These are phyloP conservation scores for Plasmodium chabaudi DNA, from an alignment of 169 alveolate species.

Conservation along the genomic window DNA sequence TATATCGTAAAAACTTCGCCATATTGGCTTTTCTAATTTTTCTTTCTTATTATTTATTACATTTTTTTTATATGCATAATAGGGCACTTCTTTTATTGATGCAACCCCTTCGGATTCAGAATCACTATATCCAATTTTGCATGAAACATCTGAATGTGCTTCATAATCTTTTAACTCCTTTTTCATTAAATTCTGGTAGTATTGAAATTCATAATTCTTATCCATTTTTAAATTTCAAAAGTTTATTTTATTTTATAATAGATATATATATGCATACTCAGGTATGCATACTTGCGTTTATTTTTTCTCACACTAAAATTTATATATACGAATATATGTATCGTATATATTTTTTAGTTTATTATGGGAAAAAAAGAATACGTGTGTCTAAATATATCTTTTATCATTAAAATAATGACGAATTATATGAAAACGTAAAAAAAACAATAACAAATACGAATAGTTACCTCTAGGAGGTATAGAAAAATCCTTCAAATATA, in stretches of 20 bases:
- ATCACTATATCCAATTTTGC: conserved; percentile 72
- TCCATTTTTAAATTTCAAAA: conserved; percentile 20
- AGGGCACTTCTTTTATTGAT: conserved; percentile 58
- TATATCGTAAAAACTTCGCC: conserved; percentile 67
- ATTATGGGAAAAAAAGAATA: not conserved
- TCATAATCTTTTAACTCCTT: conserved; percentile 45
- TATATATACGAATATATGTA: not conserved
- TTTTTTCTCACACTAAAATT: not conserved
- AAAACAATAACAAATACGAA: not conserved
- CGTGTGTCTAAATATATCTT: no score
- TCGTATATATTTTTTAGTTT: not conserved
- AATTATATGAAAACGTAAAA: not conserved
- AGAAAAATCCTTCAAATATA: no score
- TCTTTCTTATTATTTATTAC: conserved; percentile 53
- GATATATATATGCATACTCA: not conserved
- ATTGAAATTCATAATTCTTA: conserved; percentile 30
- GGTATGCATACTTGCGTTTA: not conserved
- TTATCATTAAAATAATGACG: no score
- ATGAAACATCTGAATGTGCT: conserved; percentile 65
- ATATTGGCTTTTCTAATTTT: conserved; percentile 64
- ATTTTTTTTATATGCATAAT: conserved; percentile 32
- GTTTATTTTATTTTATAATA: not conserved
- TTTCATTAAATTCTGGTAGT: conserved; percentile 18
- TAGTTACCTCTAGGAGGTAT: no score
- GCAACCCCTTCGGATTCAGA: conserved; percentile 77